Percentiles rank a stretch among this genome's conserved stretches.
phyloP scores from a whole-genome alignment of 352 stramenopile species.

The Globisporangium megalacanthum region DNA sequence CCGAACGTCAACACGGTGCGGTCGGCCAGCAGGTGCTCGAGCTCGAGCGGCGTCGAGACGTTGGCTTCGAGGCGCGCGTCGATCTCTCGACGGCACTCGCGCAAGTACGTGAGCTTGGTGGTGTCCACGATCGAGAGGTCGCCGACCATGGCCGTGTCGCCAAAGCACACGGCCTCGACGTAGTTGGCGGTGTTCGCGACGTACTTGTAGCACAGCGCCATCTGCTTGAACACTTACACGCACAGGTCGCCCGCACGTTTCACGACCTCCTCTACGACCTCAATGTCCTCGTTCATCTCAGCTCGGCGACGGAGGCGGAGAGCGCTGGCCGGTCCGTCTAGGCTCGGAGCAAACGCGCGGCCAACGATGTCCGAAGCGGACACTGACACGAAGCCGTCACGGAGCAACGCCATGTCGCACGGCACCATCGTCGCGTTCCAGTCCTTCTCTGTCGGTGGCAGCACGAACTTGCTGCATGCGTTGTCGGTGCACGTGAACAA shows the following conservation, averaged over 20 bases:
- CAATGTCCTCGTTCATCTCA: background rate
- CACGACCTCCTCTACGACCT: background rate
- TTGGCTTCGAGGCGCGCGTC: slow-evolving; percentile 18
- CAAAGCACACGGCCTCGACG: slow-evolving; percentile 20
- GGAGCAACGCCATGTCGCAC: slow-evolving; percentile 4
- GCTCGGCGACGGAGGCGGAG: background rate
- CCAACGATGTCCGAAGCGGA: background rate
- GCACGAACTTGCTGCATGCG: slow-evolving; percentile 16
- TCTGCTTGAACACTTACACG: slow-evolving; percentile 15
- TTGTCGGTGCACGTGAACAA: slow-evolving; percentile 23
- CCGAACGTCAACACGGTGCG: slow-evolving; percentile 16
- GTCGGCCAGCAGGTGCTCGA: slow-evolving; percentile 10
- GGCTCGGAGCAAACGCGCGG: background rate
- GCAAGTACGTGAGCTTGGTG: slow-evolving; percentile 27
- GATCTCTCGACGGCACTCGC: slow-evolving; percentile 27
- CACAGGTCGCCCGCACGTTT: slow-evolving; percentile 16
- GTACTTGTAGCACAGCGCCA: slow-evolving; percentile 20
- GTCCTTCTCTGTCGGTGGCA: slow-evolving; percentile 16
- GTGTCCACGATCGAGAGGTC: slow-evolving; percentile 22
- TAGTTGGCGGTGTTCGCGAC: slow-evolving; percentile 21
- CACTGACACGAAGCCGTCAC: slow-evolving; percentile 4
- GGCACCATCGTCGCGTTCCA: slow-evolving; percentile 8
- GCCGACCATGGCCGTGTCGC: slow-evolving; percentile 13
- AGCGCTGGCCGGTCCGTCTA: background rate
- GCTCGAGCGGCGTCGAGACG: slow-evolving; percentile 9